Conservation (phyloP, 1,139 yeast genomes). For the Komagataea norvegica region DNA sequence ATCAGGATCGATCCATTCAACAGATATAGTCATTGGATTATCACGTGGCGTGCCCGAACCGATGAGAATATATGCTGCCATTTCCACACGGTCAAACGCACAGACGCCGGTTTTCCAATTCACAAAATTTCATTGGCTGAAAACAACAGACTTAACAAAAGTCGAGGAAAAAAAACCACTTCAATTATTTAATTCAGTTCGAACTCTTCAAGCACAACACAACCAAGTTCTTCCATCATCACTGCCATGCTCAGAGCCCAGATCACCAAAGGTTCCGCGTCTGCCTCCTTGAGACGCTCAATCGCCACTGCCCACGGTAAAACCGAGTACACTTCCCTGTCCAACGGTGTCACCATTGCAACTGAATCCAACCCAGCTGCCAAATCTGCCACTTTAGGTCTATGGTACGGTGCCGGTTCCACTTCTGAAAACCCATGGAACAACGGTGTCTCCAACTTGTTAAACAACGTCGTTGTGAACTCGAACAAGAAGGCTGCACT, state of each 20-base stretch:
- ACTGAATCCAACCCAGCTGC: constrained; percentile 58
- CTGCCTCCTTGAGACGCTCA: constrained; percentile 32
- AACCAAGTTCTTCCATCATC: constrained; percentile 6
- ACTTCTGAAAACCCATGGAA: constrained; percentile 73
- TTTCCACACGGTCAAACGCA: not conserved
- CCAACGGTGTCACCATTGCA: constrained; percentile 71
- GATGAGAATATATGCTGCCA: constrained; percentile 4
- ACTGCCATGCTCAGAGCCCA: constrained; percentile 26
- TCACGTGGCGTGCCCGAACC: not conserved
- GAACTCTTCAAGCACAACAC: not conserved
- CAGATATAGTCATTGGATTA: not conserved
- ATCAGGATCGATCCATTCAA: too few relatives aligned
- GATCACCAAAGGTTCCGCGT: constrained; percentile 23
- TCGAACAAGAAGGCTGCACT: constrained; percentile 33
- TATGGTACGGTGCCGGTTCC: constrained; percentile 72
- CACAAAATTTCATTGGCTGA: constrained; percentile 26
- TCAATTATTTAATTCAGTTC: too few relatives aligned
- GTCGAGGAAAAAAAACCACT: constrained; percentile 7
- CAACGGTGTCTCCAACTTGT: constrained; percentile 71
- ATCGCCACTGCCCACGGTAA: constrained; percentile 52
- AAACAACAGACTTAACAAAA: constrained; percentile 2
- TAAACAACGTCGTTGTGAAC: constrained; percentile 46
- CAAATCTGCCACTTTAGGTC: constrained; percentile 57
- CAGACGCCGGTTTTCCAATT: constrained; percentile 19
- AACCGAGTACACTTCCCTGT: constrained; percentile 64